phyloP scores from a whole-genome alignment of 1,284 basidiomycete genomes.

The Ceratobasidium sp. region DNA sequence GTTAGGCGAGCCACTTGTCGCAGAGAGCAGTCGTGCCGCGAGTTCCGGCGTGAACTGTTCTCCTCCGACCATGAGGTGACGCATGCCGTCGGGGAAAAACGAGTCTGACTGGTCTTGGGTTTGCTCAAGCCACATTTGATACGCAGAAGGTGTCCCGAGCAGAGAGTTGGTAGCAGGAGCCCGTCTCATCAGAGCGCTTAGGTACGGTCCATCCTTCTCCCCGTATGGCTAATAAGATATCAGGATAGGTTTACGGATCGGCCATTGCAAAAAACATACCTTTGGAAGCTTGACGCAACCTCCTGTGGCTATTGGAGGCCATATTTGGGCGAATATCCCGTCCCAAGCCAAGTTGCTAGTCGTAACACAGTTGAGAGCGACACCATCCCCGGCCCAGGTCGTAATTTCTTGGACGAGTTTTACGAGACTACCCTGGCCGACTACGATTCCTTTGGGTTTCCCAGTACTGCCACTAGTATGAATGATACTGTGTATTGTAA shows the following conservation, averaged over 20 bases:
- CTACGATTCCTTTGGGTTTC: conserved; percentile 9
- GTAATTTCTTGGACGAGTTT: not conserved
- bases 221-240: not conserved
- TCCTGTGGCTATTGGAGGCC: not conserved
- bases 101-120: not conserved
- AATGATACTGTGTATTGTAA: not conserved
- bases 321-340: not conserved
- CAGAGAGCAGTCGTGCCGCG: not conserved
- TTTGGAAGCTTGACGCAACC: conserved; percentile 14
- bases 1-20: not conserved
- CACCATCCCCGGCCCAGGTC: not conserved
- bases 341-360: conserved; percentile 6
- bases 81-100: conserved; percentile 14
- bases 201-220: conserved; percentile 2
- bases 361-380: not conserved
- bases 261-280: not conserved
- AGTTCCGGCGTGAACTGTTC: not conserved
- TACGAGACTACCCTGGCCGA: not conserved
- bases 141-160: not conserved
- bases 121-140: conserved; percentile 16
- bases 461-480: conserved; percentile 13
- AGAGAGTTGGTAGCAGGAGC: not conserved
- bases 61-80: not conserved
- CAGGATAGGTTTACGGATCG: not conserved
- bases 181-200: not conserved